Conservation (phyloP, 1,139 yeast genomes). For the Eremothecium coryli region DNA sequence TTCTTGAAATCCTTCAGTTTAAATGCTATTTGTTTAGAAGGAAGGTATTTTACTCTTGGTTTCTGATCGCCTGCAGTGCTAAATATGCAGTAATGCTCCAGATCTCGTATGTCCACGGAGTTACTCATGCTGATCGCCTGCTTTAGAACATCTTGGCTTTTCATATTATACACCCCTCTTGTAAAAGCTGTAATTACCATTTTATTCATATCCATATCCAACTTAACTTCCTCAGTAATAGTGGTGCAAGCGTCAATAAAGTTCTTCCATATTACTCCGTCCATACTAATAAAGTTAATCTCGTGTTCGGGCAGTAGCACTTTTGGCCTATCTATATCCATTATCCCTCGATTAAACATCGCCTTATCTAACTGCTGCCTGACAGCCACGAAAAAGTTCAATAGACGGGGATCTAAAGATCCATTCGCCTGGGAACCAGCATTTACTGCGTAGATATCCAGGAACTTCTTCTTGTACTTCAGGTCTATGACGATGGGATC, state of each 20-base stretch:
- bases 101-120: slow-evolving; percentile 40
- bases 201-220: slow-evolving; percentile 39
- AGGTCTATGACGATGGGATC: slow-evolving; percentile 34
- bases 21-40: slow-evolving; percentile 30
- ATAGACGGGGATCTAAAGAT: slow-evolving; percentile 22
- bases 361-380: slow-evolving; percentile 22
- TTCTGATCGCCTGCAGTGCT: slow-evolving; percentile 16
- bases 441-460: slow-evolving; percentile 21
- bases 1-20: slow-evolving; percentile 46
- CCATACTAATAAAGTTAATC: slow-evolving; percentile 38
- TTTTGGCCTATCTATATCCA: slow-evolving; percentile 10
- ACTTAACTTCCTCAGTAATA: slow-evolving; percentile 47
- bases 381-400: slow-evolving; percentile 19
- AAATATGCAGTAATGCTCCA: slow-evolving; percentile 30
- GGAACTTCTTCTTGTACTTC: slow-evolving; percentile 35
- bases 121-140: slow-evolving; percentile 53
- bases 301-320: slow-evolving; percentile 20
- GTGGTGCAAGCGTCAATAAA: slow-evolving; percentile 39
- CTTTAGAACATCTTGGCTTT: slow-evolving; percentile 43
- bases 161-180: slow-evolving; percentile 36
- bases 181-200: slow-evolving; percentile 47
- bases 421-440: slow-evolving; percentile 18
- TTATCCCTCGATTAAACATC: slow-evolving; percentile 22
- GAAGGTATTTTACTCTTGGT: slow-evolving; percentile 12
- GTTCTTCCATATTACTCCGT: slow-evolving; percentile 38